A percentile compares a stretch with the other conserved stretches of the same genome.
These are phyloP conservation scores for Musa acuminata DNA, from an alignment of 176 grass and related monocot genomes.

Conservation along the genomic window DNA sequence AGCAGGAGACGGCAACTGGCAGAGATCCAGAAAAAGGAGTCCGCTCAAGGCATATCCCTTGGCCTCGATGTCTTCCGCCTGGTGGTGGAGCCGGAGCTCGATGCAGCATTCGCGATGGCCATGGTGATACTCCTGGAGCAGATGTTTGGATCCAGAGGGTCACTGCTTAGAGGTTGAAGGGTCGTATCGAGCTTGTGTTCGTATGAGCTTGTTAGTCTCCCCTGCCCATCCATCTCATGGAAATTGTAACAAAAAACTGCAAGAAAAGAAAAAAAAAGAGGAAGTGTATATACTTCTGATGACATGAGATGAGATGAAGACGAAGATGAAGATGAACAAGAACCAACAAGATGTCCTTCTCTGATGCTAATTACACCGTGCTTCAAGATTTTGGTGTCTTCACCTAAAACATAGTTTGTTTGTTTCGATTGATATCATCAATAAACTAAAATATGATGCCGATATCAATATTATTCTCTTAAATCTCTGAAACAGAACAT, in stretches of 20 bases:
- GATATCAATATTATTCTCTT: no score
- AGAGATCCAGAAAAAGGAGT: conserved; percentile 45
- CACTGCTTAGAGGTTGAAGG: background rate
- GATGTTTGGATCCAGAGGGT: conserved; percentile 27
- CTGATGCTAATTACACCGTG: no score
- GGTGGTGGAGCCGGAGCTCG: conserved; percentile 52
- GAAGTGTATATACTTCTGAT: background rate
- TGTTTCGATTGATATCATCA: no score
- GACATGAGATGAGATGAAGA: background rate
- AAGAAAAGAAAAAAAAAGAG: background rate
- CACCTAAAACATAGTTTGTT: no score
- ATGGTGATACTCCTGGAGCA: conserved; percentile 79
- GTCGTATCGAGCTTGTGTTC: background rate
- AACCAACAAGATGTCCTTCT: no score
- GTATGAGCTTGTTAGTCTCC: background rate
- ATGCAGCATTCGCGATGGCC: conserved; percentile 59
- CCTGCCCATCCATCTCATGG: background rate
- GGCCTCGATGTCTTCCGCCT: conserved; percentile 70
- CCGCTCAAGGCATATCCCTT: conserved; percentile 24
- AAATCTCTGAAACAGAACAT: no score
- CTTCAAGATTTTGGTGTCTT: no score
- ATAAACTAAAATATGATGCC: no score
- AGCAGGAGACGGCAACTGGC: conserved; percentile 35
- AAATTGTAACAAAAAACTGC: background rate
- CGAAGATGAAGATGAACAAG: background rate